Base-by-base conservation (phyloP, 352 stramenopile genomes). In the Pythium coloratum region DNA sequence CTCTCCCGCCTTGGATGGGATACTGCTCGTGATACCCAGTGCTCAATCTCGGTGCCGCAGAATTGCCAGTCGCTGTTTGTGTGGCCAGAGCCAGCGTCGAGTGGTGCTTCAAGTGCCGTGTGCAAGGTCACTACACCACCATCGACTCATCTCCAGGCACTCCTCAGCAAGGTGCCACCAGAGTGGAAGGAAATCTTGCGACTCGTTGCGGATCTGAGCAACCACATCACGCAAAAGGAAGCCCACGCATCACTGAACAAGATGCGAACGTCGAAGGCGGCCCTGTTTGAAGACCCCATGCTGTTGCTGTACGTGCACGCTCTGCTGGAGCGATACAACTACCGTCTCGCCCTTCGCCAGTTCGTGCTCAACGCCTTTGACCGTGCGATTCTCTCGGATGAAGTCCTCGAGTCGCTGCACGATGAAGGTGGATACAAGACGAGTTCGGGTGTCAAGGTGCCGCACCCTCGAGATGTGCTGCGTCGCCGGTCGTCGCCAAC, bases 171-270 rank as follows among this genome's bases (percentile, higher is more conserved):
- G 58, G 79, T 91, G 33, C 80, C 88, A 24, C 75, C 83, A 0
- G 85, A 91, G 36, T 92, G 85, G 84, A 84, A 78, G 42, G 88
- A 96, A 70, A 72, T 95, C 4, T 60, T 96, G 46, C 84, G 86
- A 1, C 75, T 84, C 55, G 79, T 96, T 34, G 88, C 85, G 1
- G 87, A 96, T 46, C 42, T 96, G 65, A 96, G 88, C 64, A 95
- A 94, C 72, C 88, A 95, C 64, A 96, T 96, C 62, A 94, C 86
- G 3, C 88, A 96, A 66, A 96, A 96, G 69, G 88, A 96, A 64
- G 88, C 88, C 2, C 86, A 94, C 66, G 80, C 84, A 24, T 90
- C 85, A 50, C 76, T 96, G 13, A 94, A 93, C 80, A 93, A 92
- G 65, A 60, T 96, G 38, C 85, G 85, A 10, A 75, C 75, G 8